Conservation (phyloP, 306 rosid species). For the Inga oerstediana region DNA sequence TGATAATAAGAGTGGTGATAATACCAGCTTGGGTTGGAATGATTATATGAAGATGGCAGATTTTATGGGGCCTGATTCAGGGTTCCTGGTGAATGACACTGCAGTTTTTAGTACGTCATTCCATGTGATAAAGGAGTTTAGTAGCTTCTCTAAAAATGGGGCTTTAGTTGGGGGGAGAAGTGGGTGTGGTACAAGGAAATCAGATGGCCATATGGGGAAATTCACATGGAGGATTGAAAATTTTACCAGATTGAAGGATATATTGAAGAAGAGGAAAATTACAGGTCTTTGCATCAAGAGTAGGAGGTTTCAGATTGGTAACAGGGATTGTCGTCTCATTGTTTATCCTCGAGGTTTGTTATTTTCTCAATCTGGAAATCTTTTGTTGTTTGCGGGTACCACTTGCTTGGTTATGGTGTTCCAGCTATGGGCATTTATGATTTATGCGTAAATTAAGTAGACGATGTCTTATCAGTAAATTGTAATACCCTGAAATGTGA, state of each 20-base stretch:
- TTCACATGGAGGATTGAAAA: slow-evolving; percentile 97
- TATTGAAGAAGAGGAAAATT: slow-evolving; percentile 93
- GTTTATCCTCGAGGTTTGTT: slow-evolving; percentile 97
- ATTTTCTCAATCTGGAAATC: slow-evolving; percentile 30
- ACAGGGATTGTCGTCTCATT: slow-evolving; percentile 94
- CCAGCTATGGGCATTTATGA: slow-evolving; percentile 25
- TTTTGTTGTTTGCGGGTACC: not conserved
- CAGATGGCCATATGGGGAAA: slow-evolving; percentile 93
- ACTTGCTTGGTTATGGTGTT: slow-evolving; percentile 31
- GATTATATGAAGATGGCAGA: slow-evolving; percentile 98
- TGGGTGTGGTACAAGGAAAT: slow-evolving; percentile 82
- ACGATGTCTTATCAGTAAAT: slow-evolving; percentile 5
- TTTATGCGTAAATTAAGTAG: slow-evolving; percentile 11
- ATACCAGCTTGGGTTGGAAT: slow-evolving; percentile 99
- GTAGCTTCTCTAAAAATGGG: slow-evolving; percentile 92
- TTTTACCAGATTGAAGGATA: slow-evolving; percentile 93
- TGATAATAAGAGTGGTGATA: slow-evolving; percentile 97
- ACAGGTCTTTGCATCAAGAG: slow-evolving; percentile 98
- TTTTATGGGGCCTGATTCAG: slow-evolving; percentile 78
- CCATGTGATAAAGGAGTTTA: slow-evolving; percentile 93
- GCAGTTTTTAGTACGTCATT: slow-evolving; percentile 92
- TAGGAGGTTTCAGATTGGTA: slow-evolving; percentile 94
- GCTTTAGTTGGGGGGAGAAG: slow-evolving; percentile 68
- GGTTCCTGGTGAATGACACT: slow-evolving; percentile 81
- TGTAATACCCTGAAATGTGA: slow-evolving; percentile 31